Evolutionary conservation across 441 rosid genomes (phyloP).

Genomic region (Cnidoscolus chayamansa): DNA sequence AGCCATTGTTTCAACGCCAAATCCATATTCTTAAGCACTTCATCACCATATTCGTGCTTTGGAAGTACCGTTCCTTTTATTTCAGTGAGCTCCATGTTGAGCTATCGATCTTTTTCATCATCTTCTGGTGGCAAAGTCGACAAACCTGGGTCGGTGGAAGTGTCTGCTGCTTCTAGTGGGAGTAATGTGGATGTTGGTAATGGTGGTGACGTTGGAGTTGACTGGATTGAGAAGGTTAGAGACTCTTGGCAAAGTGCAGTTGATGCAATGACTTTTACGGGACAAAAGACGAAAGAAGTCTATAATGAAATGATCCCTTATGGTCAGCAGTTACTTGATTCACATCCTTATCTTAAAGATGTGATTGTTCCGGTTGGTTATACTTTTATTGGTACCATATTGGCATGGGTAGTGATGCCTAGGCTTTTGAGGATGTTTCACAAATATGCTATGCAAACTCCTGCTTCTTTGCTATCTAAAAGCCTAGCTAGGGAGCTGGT

Average conservation of each 20-base stretch:
- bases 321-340: slow-evolving; percentile 56
- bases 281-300: slow-evolving; percentile 52
- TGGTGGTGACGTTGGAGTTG: slow-evolving; percentile 34
- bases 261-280: slow-evolving; percentile 42
- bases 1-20: slow-evolving; percentile 1
- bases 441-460: slow-evolving; percentile 49
- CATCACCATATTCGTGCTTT: slow-evolving; percentile 21
- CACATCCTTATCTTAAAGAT: slow-evolving; percentile 59
- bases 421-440: slow-evolving; percentile 67
- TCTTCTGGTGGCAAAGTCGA: slow-evolving; percentile 50
- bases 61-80: slow-evolving; percentile 26
- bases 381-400: slow-evolving; percentile 51
- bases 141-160: slow-evolving; percentile 25
- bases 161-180: slow-evolving; percentile 39
- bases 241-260: slow-evolving; percentile 47
- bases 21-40: slow-evolving; percentile 21
- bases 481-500: slow-evolving; percentile 36
- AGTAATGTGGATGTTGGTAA: slow-evolving; percentile 30
- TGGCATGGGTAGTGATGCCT: slow-evolving; percentile 92
- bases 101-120: slow-evolving; percentile 34
- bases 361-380: slow-evolving; percentile 57
- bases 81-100: slow-evolving; percentile 30
- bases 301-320: slow-evolving; percentile 53
- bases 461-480: slow-evolving; percentile 47
- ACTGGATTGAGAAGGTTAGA: slow-evolving; percentile 53